A percentile compares a stretch with the other conserved stretches of the same genome.
phyloP scores from a whole-genome alignment of 2,329 filamentous ascomycete genomes.

The Hymenoscyphus albidus region DNA sequence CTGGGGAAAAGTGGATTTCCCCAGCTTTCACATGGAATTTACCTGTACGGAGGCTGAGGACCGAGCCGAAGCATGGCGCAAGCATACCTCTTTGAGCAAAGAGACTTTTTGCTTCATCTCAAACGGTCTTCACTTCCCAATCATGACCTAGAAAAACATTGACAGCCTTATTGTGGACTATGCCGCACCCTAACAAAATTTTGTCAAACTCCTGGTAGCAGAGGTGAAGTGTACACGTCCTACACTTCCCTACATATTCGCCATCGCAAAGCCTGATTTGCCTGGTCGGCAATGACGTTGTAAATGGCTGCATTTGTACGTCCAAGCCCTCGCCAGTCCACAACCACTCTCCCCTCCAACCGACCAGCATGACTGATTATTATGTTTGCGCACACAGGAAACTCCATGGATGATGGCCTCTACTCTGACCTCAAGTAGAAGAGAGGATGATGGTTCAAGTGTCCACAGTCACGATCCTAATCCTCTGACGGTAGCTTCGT shows the following conservation, averaged over 20 bases:
- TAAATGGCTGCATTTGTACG: constrained; percentile 37
- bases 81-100: neutral
- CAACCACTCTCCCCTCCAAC: neutral
- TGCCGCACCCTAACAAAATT: neutral
- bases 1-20: neutral
- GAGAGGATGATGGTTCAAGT: constrained; percentile 29
- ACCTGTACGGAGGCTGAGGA: neutral
- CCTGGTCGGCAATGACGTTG: constrained; percentile 33
- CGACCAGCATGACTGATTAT: constrained; percentile 15
- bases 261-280: constrained; percentile 8
- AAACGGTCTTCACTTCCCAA: neutral
- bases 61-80: neutral
- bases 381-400: constrained; percentile 26
- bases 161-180: neutral
- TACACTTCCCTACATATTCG: neutral
- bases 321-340: constrained; percentile 12
- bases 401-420: constrained; percentile 38
- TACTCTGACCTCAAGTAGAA: constrained; percentile 29
- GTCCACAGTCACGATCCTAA: constrained; percentile 37
- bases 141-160: neutral
- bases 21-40: constrained; percentile 3
- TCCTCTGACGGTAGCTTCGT: constrained; percentile 78
- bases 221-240: neutral
- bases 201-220: neutral
- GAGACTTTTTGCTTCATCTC: neutral